Conservation (phyloP, 768 basidiomycete genomes). For the Agrocybe pediades region DNA sequence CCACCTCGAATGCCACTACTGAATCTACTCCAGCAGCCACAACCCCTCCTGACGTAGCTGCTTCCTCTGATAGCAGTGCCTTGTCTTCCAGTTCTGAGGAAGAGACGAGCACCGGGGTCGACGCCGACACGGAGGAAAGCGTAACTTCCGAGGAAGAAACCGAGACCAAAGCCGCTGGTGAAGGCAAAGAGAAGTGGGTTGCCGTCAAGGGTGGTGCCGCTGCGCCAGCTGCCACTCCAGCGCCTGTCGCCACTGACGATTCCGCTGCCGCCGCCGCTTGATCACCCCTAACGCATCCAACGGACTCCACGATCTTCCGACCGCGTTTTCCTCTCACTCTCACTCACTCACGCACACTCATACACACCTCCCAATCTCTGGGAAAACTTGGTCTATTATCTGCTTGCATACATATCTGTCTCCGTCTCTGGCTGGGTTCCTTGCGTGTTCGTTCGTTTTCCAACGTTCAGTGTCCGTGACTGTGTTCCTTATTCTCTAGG, state of each 20-base stretch:
- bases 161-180: constrained; percentile 42
- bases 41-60: constrained; percentile 25
- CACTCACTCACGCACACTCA: constrained; percentile 5
- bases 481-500: constrained; percentile 11
- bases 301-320: constrained; percentile 1
- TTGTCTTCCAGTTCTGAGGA: constrained; percentile 57
- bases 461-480: constrained; percentile 11
- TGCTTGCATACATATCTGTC: constrained; percentile 21
- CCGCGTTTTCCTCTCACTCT: neutral
- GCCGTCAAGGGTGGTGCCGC: constrained; percentile 53
- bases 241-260: too few relatives aligned
- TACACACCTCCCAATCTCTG: constrained; percentile 4
- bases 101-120: constrained; percentile 60
- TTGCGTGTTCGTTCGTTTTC: constrained; percentile 19
- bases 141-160: constrained; percentile 74
- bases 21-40: constrained; percentile 33
- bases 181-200: constrained; percentile 63
- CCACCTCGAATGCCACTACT: constrained; percentile 33
- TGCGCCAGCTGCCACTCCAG: constrained; percentile 20
- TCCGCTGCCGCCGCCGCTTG: constrained; percentile 18
- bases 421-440: constrained; percentile 19
- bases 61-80: constrained; percentile 27
- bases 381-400: constrained; percentile 15
- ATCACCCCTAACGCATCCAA: neutral
- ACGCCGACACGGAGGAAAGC: constrained; percentile 78